These are phyloP conservation scores for Cryptococcus amylolentus DNA, from an alignment of 1,284 basidiomycete genomes.

Conservation along the genomic window DNA sequence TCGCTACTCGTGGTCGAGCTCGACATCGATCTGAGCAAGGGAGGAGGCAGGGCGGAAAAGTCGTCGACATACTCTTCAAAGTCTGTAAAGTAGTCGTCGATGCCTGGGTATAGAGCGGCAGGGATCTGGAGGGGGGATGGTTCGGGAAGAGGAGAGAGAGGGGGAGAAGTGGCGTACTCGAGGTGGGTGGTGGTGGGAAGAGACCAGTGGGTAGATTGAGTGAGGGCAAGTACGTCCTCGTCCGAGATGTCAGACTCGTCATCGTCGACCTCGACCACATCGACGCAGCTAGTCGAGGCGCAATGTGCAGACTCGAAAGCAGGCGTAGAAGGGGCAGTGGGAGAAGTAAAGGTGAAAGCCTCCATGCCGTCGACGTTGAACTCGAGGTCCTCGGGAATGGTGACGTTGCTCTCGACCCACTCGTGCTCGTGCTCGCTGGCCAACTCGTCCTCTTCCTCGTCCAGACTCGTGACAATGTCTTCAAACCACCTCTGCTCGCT, in stretches of 20 bases:
- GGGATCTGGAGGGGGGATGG: neutral
- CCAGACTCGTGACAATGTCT: conserved; percentile 31
- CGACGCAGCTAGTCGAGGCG: conserved; percentile 7
- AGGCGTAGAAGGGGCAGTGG: conserved; percentile 5
- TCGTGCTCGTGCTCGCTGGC: conserved; percentile 11
- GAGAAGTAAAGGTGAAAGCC: conserved; percentile 24
- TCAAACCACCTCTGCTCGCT: conserved; percentile 41
- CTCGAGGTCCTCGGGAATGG: conserved; percentile 19
- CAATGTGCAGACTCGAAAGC: conserved; percentile 2
- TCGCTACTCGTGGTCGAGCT: conserved; percentile 7
- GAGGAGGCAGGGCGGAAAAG: conserved; percentile 23
- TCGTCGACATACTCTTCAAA: conserved; percentile 21
- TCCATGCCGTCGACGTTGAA: conserved; percentile 24
- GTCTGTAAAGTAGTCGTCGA: conserved; percentile 7
- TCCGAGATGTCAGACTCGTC: conserved; percentile 12
- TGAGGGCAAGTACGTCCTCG: conserved; percentile 5
- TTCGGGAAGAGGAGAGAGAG: conserved; percentile 2
- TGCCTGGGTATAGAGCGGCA: conserved; percentile 1
- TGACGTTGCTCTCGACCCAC: conserved; percentile 31
- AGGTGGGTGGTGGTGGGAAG: neutral
- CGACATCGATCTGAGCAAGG: conserved; percentile 22
- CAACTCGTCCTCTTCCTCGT: conserved; percentile 25
- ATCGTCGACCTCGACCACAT: conserved; percentile 14
- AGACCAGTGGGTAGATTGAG: neutral
- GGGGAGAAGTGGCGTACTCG: neutral